Base-by-base conservation (phyloP, 148 eudicot species). In the Rhododendron simsii region DNA sequence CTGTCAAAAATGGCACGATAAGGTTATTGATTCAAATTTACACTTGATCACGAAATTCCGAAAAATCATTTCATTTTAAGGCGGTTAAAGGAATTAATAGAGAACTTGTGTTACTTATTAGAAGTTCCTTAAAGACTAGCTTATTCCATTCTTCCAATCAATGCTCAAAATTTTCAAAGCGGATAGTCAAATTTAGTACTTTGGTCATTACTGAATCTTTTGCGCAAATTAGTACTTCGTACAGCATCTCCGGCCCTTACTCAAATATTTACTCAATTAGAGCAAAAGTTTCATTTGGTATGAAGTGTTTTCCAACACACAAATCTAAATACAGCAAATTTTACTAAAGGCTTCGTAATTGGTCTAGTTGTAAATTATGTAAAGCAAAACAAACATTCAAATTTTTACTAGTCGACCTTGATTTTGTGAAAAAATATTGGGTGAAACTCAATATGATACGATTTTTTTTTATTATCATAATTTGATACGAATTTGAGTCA, bases 1-100 rank as follows among this genome's bases (percentile, higher is more conserved):
- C 98, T 96, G 88, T 30, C 20, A 61, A 6, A n/a, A 73, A 44
- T 67, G 51, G 37, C 20, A 51, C 61, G 78, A 28, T 15, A 51
- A 0, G 50, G 80, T 16, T 5, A 61, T 20, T 59, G 65, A 59
- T 59, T 21, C n/a, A 21, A 21, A 59, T 1, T 20, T 59, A 59
- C 2, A 59, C 9, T 59, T 21, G 10, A 5, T 59, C 1, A 6
- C 26, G n/a, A n/a, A 65, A n/a, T 10, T 9, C 13, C 1, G 4
- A 23, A 9, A 41, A 65, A 65, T 65, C 30, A 2, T 23, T 6
- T 28, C 35, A 69, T 28, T 59, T 13, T 30, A 71, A 30, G 20
- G 76, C 33, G 1, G 16, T 28, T 8, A 69, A 28, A 12, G 18
- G 35, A 69, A 30, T 15, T 14, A 53, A 3, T 30, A 15, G 39